phyloP scores from a whole-genome alignment of 208 protist species.

The Tritrichomonas musculus region DNA sequence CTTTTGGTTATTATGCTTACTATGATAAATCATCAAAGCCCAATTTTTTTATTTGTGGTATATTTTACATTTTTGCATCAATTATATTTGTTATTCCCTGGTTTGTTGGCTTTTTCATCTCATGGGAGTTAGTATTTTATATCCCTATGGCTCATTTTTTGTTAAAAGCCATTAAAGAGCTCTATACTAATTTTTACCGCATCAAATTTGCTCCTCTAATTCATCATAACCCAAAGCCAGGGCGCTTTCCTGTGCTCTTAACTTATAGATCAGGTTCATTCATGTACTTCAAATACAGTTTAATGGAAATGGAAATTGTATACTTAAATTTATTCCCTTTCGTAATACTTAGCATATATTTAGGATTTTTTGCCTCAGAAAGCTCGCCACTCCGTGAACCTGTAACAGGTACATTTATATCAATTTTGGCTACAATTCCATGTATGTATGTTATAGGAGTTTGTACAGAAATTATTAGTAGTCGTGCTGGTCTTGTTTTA shows the following conservation, averaged over 20 bases:
- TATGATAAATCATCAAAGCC: background rate
- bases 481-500: background rate
- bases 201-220: background rate
- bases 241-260: background rate
- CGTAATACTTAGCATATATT: background rate
- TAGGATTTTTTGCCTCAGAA: background rate
- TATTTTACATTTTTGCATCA: conserved; percentile 26
- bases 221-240: background rate
- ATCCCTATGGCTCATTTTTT: conserved; percentile 6
- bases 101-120: background rate
- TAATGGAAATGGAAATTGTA: background rate
- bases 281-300: background rate
- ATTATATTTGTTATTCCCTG: background rate
- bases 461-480: background rate
- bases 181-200: background rate
- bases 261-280: conserved; percentile 7
- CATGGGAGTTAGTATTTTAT: background rate
- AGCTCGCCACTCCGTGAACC: background rate
- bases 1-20: background rate
- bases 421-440: background rate
- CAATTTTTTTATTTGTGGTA: background rate
- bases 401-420: background rate
- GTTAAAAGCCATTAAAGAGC: background rate
- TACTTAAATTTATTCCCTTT: background rate
- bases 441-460: conserved; percentile 23